Base-by-base conservation (phyloP, 1,284 basidiomycete genomes). In the Moesziomyces parantarcticus region DNA sequence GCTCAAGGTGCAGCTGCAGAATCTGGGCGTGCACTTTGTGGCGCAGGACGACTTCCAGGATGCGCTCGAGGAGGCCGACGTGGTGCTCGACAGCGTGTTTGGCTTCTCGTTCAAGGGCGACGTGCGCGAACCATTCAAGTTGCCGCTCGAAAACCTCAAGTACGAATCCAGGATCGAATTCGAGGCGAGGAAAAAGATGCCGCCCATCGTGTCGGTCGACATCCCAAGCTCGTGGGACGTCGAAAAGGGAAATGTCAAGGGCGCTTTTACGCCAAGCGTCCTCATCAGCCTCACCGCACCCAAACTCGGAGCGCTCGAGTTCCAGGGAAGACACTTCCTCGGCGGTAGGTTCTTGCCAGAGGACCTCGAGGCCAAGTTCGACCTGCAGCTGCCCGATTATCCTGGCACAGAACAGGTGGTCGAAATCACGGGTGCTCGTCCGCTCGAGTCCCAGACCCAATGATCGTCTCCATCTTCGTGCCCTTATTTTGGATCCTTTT, bases 161-260 rank as follows among this genome's bases (percentile, higher is more conserved):
- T 60, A 77, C 62, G 78, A 80, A 36, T 76, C 72, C 3, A 52
- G 76, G 16, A 74, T 80, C 58, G 78, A 80, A 41, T 80, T 80
- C 29, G 72, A 77, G 49, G 67, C 62, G 23, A 32, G 71, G 18
- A 65, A 65, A n/a, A 64, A 53, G 34, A 74, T 74, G 71, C 70
- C 73, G 23, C 82, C 80, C 18, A 75, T 84, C 41, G 69, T 84
- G 14, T 82, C 80, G 1, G 91, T 98, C 8, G 97, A 99, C 83
- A 95, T 99, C 57, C 97, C 97, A 0, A 94, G 92, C 1, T 96
- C 94, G 4, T 99, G 95, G 95, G 89, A 93, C 77, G 93, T 98
- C 25, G 93, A 96, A 73, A 85, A 87, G 39, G 94, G 95, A 1
- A 76, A 75, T 41, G 49, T 79, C 41, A 72, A 67, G 42, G 85